Base-by-base conservation (phyloP, 129 eudicot genomes). In the Centrapalus pauciflorus region DNA sequence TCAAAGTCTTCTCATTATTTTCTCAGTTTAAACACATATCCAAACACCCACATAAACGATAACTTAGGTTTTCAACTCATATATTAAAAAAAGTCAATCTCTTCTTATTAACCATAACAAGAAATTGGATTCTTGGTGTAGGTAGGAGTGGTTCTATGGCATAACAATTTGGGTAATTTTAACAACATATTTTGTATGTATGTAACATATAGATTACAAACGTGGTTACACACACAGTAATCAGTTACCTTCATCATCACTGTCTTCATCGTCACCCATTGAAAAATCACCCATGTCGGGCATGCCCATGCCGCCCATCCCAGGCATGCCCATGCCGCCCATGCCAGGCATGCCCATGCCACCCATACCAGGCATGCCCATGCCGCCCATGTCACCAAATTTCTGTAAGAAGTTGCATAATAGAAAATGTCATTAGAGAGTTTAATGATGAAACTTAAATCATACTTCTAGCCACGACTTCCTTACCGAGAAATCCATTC, bases 401-500 rank as follows among this genome's bases (percentile, higher is more conserved):
- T 82, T 87, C 95, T 84, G 83, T 10, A 60, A 30, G 0, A 30
- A 2, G 17, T 4, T n/a, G 8, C n/a, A 10, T 7, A 4, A 30
- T 10, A 34, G 8, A 11, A 33, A 4, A 58, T 34, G 33, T 29
- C 40, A 49, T 6, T 23, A 35, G 54, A 5, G 1, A 52, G 28
- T 45, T 27, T 34, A 21, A 33, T 32, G 0, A 20, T 1, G 1
- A 20, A 48, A 9, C 0, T 7, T 33, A 25, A 4, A 41, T 19
- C 1, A 0, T 1, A 43, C 2, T 14, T 12, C 7, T 43, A 26
- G 16, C 4, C 9, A 29, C 20, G 3, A 50, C 8, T 33, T 69
- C 4, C 87, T 68, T 82, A 90, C 97, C 33, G 97, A 87, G 84
- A 90, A 90, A 72, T 90, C 97, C 95, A 87, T 87, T 64, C 93